Evolutionary conservation across 2,329 filamentous ascomycete species (phyloP), one percentile per base, ranked within the genome.

Genomic region (Xylaria sp.): DNA sequence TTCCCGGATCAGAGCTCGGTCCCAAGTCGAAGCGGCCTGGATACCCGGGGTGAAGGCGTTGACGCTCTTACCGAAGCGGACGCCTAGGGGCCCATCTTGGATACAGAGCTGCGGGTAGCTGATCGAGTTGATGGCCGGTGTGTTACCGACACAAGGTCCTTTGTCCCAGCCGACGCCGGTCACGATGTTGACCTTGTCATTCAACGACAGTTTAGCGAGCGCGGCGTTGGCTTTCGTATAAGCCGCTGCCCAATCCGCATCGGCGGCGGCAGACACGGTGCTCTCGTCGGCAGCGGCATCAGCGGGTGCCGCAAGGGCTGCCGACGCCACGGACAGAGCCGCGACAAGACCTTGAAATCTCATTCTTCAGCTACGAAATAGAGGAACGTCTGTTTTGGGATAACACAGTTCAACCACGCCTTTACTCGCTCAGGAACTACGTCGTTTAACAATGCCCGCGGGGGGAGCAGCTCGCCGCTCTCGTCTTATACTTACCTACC

Each of bases 1-100:
- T 68, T 87, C 78, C 55, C 88, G 86, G 77, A 95, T 92, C 51
- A 95, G 79, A 1, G 87, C 83, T 44, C 87, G 84, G 72, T 93
- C 92, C 90, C 91, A 96, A 0, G 91, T 95, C 1, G 90, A 85
- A 0, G 90, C 92, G 0, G 90, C 88, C 2, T 90, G 91, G 54
- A 96, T 86, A 1, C 90, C 91, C 0, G 92, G 90, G 0, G 92
- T 90, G 72, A 93, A 95, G 0, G 91, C 90, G 10, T 89, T 93
- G 52, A 86, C 85, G 69, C 88, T 85, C 54, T 89, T 85, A 27
- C 85, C 86, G 72, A 87, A 92, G 15, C 92, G 85, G 25, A 96
- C 79, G 1, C 92, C 92, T 2, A 93, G 78, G 0, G 92, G 92
- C 0, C 91, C 90, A 71, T 96, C 92, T 71, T 95, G 91, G 27